A percentile compares a stretch with the other conserved stretches of the same genome.
Conservation (phyloP, 2,329 filamentous ascomycete species). For the Cadophora gregata region DNA sequence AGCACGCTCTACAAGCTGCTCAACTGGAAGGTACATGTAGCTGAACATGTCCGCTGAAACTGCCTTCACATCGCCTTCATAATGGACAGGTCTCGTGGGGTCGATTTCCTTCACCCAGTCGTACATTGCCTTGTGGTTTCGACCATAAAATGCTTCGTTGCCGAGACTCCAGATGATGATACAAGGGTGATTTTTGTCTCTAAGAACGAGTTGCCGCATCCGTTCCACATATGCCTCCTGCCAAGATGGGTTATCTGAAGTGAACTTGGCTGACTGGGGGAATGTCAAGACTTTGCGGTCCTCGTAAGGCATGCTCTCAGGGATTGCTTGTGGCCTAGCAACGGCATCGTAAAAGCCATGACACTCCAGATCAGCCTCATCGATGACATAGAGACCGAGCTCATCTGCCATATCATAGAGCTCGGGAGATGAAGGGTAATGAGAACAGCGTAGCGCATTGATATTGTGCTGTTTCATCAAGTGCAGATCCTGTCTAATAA, state of each 20-base stretch:
- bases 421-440: conserved; percentile 68
- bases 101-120: conserved; percentile 57
- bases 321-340: conserved; percentile 57
- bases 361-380: conserved; percentile 58
- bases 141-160: conserved; percentile 75
- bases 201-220: conserved; percentile 65
- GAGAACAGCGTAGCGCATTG: conserved; percentile 72
- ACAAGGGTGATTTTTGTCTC: conserved; percentile 74
- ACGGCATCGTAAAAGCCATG: conserved; percentile 53
- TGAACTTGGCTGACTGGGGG: conserved; percentile 60
- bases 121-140: conserved; percentile 72
- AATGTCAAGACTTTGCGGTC: conserved; percentile 64
- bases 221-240: conserved; percentile 71
- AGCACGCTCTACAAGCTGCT: conserved; percentile 46
- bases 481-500: conserved; percentile 56
- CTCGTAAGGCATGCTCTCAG: conserved; percentile 63
- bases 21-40: conserved; percentile 59
- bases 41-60: conserved; percentile 60
- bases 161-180: conserved; percentile 77
- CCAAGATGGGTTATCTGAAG: conserved; percentile 66
- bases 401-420: conserved; percentile 68
- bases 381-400: conserved; percentile 67
- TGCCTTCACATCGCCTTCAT: conserved; percentile 59
- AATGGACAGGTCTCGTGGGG: conserved; percentile 59
- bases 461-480: conserved; percentile 66